These are phyloP conservation scores for Avena atlantica DNA, from an alignment of 176 grass and related monocot genomes.

Conservation along the genomic window DNA sequence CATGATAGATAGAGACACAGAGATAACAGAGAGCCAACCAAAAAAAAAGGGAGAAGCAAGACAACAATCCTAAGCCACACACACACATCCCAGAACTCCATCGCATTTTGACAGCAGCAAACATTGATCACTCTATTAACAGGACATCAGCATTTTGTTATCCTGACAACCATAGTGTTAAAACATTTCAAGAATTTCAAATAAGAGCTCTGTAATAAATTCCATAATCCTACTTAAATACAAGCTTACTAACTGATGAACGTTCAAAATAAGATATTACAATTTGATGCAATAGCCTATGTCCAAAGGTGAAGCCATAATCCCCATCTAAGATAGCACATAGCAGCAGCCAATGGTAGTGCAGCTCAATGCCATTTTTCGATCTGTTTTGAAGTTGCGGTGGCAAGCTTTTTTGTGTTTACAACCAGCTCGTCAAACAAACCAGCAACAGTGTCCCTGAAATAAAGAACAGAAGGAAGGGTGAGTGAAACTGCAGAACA, in stretches of 20 bases:
- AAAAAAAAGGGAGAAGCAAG: constrained; percentile 2
- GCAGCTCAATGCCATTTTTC: constrained; percentile 72
- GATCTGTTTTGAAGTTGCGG: constrained; percentile 71
- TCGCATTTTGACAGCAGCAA: not conserved
- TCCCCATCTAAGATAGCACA: constrained; percentile 32
- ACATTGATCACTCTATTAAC: not conserved
- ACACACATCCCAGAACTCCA: not conserved
- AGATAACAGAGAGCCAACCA: constrained; percentile 28
- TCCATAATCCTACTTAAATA: constrained; percentile 40
- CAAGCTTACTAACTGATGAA: constrained; percentile 34
- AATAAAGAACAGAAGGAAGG: constrained; percentile 40
- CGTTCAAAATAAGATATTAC: not conserved
- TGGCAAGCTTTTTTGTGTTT: constrained; percentile 78
- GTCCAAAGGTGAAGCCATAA: not conserved
- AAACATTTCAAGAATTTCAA: not conserved
- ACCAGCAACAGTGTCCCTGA: constrained; percentile 62
- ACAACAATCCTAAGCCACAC: not conserved
- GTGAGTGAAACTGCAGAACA: not conserved
- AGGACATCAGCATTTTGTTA: not conserved
- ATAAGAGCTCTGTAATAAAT: not conserved
- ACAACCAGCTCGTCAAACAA: constrained; percentile 69
- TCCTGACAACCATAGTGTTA: not conserved
- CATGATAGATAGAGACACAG: constrained; percentile 30
- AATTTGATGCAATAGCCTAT: not conserved
- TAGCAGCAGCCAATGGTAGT: not conserved